Percentiles rank a stretch among this genome's conserved stretches.
These are phyloP conservation scores for Houttuynia cordata DNA, from an alignment of 164 flowering plant species.

Conservation along the genomic window DNA sequence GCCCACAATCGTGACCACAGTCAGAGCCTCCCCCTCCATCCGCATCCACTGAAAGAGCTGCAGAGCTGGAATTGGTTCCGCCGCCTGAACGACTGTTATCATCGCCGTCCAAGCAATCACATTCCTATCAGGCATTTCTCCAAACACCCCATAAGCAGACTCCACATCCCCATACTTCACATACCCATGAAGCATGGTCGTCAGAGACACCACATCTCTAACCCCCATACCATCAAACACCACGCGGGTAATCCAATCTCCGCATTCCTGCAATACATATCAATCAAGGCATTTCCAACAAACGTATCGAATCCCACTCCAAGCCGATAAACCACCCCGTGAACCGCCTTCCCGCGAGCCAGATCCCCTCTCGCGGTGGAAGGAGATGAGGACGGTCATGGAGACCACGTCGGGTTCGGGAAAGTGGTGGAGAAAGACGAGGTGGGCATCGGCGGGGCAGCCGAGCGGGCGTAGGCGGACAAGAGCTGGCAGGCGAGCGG, in stretches of 20 bases:
- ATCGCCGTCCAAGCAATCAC: slow-evolving; percentile 37
- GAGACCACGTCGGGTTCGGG: slow-evolving; percentile 28
- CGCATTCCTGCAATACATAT: slow-evolving; percentile 35
- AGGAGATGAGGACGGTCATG: slow-evolving; percentile 29
- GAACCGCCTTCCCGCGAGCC: slow-evolving; percentile 26
- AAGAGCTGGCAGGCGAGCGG: slow-evolving; percentile 23
- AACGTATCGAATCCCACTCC: slow-evolving; percentile 15
- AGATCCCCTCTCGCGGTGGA: slow-evolving; percentile 23
- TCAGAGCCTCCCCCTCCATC: slow-evolving; percentile 16
- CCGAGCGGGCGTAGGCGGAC: slow-evolving; percentile 23
- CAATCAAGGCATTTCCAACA: slow-evolving; percentile 34
- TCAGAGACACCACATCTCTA: slow-evolving; percentile 40
- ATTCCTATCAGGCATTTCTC: slow-evolving; percentile 14
- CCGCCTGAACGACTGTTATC: slow-evolving; percentile 27
- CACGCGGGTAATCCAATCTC: slow-evolving; percentile 13
- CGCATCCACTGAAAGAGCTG: slow-evolving; percentile 25
- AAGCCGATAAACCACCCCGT: slow-evolving; percentile 30
- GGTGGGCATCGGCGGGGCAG: slow-evolving; percentile 17
- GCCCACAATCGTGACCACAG: slow-evolving; percentile 18
- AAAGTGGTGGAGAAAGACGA: slow-evolving; percentile 16
- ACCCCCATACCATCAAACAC: slow-evolving; percentile 18
- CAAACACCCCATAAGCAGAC: slow-evolving; percentile 18
- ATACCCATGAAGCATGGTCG: slow-evolving; percentile 34
- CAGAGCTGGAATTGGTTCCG: slow-evolving; percentile 18
- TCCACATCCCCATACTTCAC: slow-evolving; percentile 21